These are phyloP conservation scores for Hypoxylon sp. DNA, from an alignment of 2,329 filamentous ascomycete genomes.

Conservation along the genomic window DNA sequence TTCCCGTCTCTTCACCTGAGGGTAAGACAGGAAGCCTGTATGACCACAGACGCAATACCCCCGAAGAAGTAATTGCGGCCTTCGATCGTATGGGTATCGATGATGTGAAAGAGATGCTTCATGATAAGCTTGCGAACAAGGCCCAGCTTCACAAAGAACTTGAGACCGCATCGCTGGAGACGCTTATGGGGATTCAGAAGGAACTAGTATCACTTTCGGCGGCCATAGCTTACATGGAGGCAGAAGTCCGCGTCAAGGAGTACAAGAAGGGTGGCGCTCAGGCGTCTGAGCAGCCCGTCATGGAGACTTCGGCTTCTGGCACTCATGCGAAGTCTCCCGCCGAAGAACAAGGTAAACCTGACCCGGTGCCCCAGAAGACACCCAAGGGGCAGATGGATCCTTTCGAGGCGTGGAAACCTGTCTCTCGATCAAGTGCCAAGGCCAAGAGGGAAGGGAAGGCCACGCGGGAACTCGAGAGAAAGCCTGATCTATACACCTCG, in stretches of 20 bases:
- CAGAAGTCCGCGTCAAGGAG: background rate
- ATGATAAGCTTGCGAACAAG: background rate
- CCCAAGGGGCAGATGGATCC: background rate
- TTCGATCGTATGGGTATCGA: background rate
- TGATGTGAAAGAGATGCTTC: background rate
- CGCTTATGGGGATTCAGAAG: background rate
- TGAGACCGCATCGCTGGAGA: background rate
- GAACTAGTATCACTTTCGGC: background rate
- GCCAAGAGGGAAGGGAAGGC: background rate
- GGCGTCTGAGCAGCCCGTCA: background rate
- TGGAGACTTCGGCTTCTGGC: background rate
- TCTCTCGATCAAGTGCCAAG: background rate
- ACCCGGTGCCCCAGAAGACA: background rate
- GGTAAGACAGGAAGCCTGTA: background rate
- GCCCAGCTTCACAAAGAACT: background rate
- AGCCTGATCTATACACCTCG: background rate
- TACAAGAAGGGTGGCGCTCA: background rate
- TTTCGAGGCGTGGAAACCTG: background rate
- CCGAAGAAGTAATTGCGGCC: fast-evolving
- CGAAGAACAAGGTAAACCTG: background rate
- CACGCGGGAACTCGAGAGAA: background rate
- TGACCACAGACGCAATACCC: background rate
- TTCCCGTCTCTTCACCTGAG: background rate
- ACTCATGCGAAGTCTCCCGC: background rate
- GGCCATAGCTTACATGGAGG: background rate